A percentile compares a stretch with the other conserved stretches of the same genome.
phyloP scores from a whole-genome alignment of 176 grass and related monocot genomes.

The Hordeum marinum region DNA sequence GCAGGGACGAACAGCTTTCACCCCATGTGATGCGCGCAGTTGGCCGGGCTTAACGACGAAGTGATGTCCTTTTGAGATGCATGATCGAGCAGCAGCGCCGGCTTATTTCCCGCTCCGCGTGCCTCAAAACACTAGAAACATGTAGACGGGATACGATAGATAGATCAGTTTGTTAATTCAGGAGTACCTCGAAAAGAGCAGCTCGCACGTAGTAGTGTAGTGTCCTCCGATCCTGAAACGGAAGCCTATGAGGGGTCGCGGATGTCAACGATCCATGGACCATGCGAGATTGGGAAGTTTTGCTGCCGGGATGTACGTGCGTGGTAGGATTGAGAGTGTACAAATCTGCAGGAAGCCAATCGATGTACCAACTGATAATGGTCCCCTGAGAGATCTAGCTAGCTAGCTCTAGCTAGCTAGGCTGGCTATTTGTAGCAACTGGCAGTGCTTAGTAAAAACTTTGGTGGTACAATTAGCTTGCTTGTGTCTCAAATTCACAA shows the following conservation, averaged over 20 bases:
- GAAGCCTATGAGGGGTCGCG: constrained; percentile 5
- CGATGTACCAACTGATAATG: background rate
- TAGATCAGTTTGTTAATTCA: background rate
- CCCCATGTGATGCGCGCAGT: constrained; percentile 16
- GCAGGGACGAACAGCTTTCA: background rate
- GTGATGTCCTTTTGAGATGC: constrained; percentile 2
- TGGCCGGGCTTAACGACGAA: constrained; percentile 35
- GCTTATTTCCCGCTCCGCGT: background rate
- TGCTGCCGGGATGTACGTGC: background rate
- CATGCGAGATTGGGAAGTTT: background rate
- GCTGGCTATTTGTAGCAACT: background rate
- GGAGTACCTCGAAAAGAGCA: background rate
- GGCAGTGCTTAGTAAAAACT: background rate
- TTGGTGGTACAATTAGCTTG: background rate
- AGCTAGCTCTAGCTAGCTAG: constrained; percentile 4
- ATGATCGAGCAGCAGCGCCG: background rate
- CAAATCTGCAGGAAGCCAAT: background rate
- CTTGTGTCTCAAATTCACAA: background rate
- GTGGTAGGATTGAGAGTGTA: background rate
- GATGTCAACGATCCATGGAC: background rate
- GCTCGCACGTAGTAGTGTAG: background rate
- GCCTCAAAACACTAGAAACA: constrained; percentile 35
- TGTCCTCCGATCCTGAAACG: background rate
- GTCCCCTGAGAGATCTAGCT: constrained; percentile 26
- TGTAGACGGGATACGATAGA: background rate